Evolutionary conservation across 2,329 filamentous ascomycete species (phyloP), one percentile per base, ranked within the genome.

Genomic region (Sclerotinia nivalis): DNA sequence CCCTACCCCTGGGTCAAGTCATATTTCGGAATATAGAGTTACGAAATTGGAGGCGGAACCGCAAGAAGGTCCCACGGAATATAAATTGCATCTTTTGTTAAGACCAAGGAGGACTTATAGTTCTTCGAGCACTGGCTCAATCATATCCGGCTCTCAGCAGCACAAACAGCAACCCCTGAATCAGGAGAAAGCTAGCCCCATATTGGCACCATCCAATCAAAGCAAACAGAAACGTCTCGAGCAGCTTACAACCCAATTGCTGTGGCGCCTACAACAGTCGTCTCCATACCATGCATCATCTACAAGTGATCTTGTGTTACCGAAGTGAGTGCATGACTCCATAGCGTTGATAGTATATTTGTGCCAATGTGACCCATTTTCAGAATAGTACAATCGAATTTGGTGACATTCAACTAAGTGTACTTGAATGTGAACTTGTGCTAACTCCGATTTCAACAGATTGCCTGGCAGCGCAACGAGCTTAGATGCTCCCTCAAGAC

Each of bases 211-310:
- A 55, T 80, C 76, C 59, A 88, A 82, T 59, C 90, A 94, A 76
- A 89, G 89, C 40, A 89, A 93, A 34, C 93, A 97, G 79, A 89
- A 93, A 74, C 88, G 96, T 59, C 84, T 98, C 22, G 91, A 97
- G 77, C 93, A 97, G 76, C 82, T 99, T 72, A 99, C 95, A 0
- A 99, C 96, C 0, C 96, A 99, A 80, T 84, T 99, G 34, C 83
- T 99, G 9, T 99, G 96, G 96, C 87, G 96, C 62, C 81, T 99
- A 70, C 94, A 98, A 78, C 96, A 99, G 79, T 97, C 95, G 1
- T 97, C 93, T 12, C 93, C 93, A 0, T 93, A 96, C 79, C 94
- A 97, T 81, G 89, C 92, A 1, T 92, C 92, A 10, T 91, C 91
- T 34, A 90, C 90, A 6, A 89, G 88, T 40, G 89, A 93, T 70